phyloP scores from a whole-genome alignment of 371 early-diverging fungal species.

The Nosema muscidifuracis region DNA sequence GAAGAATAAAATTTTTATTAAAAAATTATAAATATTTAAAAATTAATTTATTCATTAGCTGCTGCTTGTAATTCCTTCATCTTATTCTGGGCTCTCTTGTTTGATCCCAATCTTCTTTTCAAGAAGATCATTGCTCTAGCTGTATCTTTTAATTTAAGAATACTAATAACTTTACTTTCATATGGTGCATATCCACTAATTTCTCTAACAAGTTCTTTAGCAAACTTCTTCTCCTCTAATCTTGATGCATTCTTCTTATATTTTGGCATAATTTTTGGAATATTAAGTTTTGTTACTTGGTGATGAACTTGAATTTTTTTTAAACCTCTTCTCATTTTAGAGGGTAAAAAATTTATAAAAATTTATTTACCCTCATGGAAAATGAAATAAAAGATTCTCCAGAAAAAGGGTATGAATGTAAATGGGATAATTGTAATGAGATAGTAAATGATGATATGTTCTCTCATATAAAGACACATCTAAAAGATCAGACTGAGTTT shows the following conservation, averaged over 20 bases:
- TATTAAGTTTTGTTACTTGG: slow-evolving; percentile 1
- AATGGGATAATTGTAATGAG: slow-evolving; percentile 30
- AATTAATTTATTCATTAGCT: slow-evolving; percentile 40
- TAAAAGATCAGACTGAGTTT: not conserved
- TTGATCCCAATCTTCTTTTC: slow-evolving; percentile 60
- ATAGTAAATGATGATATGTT: slow-evolving; percentile 22
- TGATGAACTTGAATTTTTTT: slow-evolving; percentile 16
- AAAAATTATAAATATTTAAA: too few relatives aligned
- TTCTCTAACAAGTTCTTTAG: slow-evolving; percentile 59
- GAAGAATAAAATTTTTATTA: slow-evolving; percentile 18
- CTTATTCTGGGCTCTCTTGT: slow-evolving; percentile 54
- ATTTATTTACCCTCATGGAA: too few relatives aligned
- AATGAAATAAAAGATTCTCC: not conserved
- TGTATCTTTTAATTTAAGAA: slow-evolving; percentile 56
- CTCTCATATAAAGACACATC: slow-evolving; percentile 17
- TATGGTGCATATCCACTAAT: slow-evolving; percentile 62
- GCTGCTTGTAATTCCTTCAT: slow-evolving; percentile 45
- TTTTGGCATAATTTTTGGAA: slow-evolving; percentile 6
- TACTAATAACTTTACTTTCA: slow-evolving; percentile 62
- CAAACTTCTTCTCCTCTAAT: slow-evolving; percentile 29
- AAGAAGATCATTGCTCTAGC: slow-evolving; percentile 62
- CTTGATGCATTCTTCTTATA: not conserved
- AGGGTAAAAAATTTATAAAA: not conserved
- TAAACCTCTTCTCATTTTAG: slow-evolving; percentile 9
- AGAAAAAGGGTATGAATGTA: slow-evolving; percentile 1